These are phyloP conservation scores for Colletotrichum sojae DNA, from an alignment of 2,329 filamentous ascomycete genomes.

Conservation along the genomic window DNA sequence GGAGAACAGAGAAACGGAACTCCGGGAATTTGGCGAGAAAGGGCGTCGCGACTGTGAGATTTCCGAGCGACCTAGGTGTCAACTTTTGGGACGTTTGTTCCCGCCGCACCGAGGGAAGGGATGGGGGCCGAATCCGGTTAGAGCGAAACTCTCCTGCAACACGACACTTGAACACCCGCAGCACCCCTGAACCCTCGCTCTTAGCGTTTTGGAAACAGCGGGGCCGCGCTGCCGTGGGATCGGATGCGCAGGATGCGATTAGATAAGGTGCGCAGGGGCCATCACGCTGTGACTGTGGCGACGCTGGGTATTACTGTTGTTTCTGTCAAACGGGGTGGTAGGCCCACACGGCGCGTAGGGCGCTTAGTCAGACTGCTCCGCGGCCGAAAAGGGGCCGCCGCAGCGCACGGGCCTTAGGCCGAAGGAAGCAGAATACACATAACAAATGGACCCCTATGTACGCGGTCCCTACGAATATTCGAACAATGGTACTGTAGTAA, in stretches of 20 bases:
- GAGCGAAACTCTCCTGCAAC: constrained; percentile 41
- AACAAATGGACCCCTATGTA: too few relatives aligned
- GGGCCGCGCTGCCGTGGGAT: not conserved
- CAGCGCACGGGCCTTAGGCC: too few relatives aligned
- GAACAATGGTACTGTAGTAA: too few relatives aligned
- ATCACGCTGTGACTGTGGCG: not conserved
- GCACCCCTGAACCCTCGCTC: not conserved
- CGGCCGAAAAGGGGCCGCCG: too few relatives aligned
- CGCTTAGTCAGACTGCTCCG: too few relatives aligned
- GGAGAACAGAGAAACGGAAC: constrained; percentile 9
- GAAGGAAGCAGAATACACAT: too few relatives aligned
- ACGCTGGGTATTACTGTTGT: too few relatives aligned
- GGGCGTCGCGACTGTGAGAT: not conserved
- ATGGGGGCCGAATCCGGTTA: constrained; percentile 28
- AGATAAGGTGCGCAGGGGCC: constrained; percentile 13
- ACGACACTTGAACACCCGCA: constrained; percentile 21
- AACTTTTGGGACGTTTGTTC: constrained; percentile 33
- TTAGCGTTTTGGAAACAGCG: constrained; percentile 22
- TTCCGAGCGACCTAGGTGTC: constrained; percentile 33
- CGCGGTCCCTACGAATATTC: too few relatives aligned
- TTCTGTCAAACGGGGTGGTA: too few relatives aligned
- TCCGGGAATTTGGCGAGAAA: not conserved
- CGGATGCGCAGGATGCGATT: not conserved
- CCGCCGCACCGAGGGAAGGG: constrained; percentile 14
- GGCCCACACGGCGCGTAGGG: too few relatives aligned